phyloP scores from a whole-genome alignment of 805 yeast species.

The Cephaloascus albidus region DNA sequence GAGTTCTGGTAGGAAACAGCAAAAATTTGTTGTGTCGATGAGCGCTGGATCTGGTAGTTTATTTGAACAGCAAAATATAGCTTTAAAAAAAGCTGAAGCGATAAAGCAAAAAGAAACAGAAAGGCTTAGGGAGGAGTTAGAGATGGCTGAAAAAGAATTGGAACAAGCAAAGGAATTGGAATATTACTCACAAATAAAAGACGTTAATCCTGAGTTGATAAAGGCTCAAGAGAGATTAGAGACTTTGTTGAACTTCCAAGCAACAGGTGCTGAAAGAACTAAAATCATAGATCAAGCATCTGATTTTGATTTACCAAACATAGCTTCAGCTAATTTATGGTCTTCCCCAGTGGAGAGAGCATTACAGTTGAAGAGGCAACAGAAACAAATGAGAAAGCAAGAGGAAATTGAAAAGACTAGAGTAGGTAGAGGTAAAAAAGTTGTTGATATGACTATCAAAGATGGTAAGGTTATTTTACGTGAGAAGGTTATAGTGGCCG shows the following conservation, averaged over 20 bases:
- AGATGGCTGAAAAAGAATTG: conserved; percentile 19
- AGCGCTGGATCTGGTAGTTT: conserved; percentile 54
- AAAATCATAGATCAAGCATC: conserved; percentile 88
- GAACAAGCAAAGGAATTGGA: conserved; percentile 35
- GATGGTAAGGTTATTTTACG: conserved; percentile 72
- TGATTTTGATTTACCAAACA: conserved; percentile 63
- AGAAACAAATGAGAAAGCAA: conserved; percentile 55
- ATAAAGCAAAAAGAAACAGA: conserved; percentile 11
- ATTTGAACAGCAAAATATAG: conserved; percentile 58
- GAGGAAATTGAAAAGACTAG: conserved; percentile 50
- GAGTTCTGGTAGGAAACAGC: conserved; percentile 20
- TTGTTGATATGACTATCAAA: conserved; percentile 67
- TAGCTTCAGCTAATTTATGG: conserved; percentile 58
- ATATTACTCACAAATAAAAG: conserved; percentile 26
- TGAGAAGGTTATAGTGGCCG: conserved; percentile 25
- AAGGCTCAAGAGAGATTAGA: conserved; percentile 71
- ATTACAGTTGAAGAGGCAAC: conserved; percentile 77
- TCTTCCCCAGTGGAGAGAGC: conserved; percentile 84
- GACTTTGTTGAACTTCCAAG: conserved; percentile 71
- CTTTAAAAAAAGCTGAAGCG: conserved; percentile 48
- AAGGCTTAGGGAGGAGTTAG: conserved; percentile 11
- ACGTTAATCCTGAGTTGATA: conserved; percentile 46
- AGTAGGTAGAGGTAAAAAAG: conserved; percentile 65
- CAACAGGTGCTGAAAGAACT: conserved; percentile 82
- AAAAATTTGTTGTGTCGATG: conserved; percentile 45